phyloP scores from a whole-genome alignment of 2,329 filamentous ascomycete species.

The Aspergillus novofumigatus region DNA sequence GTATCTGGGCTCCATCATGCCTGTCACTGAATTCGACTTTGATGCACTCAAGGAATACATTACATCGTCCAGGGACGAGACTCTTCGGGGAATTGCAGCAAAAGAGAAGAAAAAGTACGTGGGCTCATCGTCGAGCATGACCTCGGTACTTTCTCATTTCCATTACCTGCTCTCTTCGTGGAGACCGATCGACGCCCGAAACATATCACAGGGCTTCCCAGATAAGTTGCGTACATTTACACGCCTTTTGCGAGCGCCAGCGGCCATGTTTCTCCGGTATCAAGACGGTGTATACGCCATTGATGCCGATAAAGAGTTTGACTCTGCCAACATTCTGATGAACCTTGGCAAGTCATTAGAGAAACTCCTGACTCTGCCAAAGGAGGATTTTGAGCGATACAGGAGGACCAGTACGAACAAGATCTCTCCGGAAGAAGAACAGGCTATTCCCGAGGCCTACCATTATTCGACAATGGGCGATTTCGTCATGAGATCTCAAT shows the following conservation, averaged over 20 bases:
- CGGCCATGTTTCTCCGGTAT: conserved; percentile 75
- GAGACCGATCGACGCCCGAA: conserved; percentile 64
- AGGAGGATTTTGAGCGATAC: conserved; percentile 80
- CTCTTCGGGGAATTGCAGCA: conserved; percentile 64
- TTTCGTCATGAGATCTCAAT: conserved; percentile 89
- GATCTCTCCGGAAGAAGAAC: conserved; percentile 64
- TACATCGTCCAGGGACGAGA: conserved; percentile 80
- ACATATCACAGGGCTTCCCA: conserved; percentile 64
- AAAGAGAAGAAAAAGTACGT: conserved; percentile 72
- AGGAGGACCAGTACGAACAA: conserved; percentile 63
- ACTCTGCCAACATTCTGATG: conserved; percentile 78
- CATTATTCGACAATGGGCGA: conserved; percentile 85
- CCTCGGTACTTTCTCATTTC: conserved; percentile 78
- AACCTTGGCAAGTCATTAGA: conserved; percentile 96
- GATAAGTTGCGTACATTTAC: conserved; percentile 66
- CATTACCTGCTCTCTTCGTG: conserved; percentile 86
- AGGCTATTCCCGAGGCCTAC: conserved; percentile 69
- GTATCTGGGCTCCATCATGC: conserved; percentile 90
- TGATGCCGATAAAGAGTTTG: conserved; percentile 90
- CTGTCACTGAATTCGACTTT: conserved; percentile 88
- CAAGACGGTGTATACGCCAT: conserved; percentile 88
- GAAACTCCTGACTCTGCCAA: conserved; percentile 81
- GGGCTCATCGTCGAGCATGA: conserved; percentile 97
- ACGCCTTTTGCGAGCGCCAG: conserved; percentile 64
- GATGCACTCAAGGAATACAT: conserved; percentile 79